Percentiles rank a stretch among this genome's conserved stretches.
phyloP scores from a whole-genome alignment of 2,329 filamentous ascomycete genomes.

The Colletotrichum sp. region DNA sequence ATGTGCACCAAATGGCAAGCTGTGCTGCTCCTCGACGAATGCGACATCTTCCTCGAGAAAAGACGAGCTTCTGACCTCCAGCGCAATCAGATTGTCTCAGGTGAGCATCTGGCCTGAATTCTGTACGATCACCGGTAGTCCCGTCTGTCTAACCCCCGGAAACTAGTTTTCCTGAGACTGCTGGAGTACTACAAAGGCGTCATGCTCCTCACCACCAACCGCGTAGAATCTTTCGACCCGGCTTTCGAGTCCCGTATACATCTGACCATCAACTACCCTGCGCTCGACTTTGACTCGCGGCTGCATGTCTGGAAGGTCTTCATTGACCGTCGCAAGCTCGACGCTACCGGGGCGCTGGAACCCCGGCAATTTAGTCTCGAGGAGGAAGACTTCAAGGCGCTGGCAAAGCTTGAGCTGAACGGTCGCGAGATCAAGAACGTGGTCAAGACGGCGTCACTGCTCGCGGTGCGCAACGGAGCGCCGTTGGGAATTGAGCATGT shows the following conservation, averaged over 20 bases:
- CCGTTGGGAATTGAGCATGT: neutral
- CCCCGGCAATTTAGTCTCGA: neutral
- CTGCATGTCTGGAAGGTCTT: neutral
- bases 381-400: neutral
- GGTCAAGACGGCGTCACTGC: neutral
- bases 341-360: too few relatives aligned
- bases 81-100: neutral
- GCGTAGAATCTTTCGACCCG: neutral
- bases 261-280: neutral
- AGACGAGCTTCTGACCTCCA: neutral
- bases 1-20: neutral
- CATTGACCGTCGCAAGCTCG: neutral
- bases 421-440: neutral
- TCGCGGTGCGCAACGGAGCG: neutral
- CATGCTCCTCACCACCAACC: neutral
- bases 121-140: neutral
- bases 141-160: neutral
- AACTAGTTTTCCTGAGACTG: neutral
- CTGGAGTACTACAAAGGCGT: neutral
- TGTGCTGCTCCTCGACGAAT: neutral
- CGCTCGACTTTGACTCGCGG: neutral
- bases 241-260: neutral
- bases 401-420: neutral
- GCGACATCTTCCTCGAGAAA: neutral
- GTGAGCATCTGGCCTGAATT: rapidly evolving